Base-by-base conservation (phyloP, 371 early-diverging fungal genomes). In the Mortierella sp. region DNA sequence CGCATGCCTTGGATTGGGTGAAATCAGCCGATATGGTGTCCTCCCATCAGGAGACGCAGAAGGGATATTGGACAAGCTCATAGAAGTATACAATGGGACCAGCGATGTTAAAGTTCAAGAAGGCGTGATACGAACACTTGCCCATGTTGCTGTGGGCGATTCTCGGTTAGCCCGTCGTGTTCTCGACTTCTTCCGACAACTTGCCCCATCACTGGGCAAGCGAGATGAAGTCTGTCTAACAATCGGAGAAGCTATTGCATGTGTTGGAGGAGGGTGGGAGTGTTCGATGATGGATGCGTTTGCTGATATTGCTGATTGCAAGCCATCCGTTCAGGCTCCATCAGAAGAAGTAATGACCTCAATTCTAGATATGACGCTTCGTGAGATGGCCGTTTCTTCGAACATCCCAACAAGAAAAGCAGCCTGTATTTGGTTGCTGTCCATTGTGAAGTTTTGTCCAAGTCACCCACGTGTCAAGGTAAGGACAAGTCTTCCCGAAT, bases 171-270 rank as follows among this genome's bases (percentile, higher is more conserved):
- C 74, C 0, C 52, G 68, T 2, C 55, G 64, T 4, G 79, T 93
- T 12, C 63, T 93, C 9, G 84, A 88, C 23, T 84, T 87, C 56
- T 68, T 95, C 30, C 88, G 82, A 29, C 81, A 87, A 1, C 82
- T 93, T 11, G 90, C 95, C 0, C 83, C 89, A 25, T 85, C 86
- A 9, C 72, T 88, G 37, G 82, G 84, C 37, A 96, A 96, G 66
- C 91, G 95, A 52, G 86, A 93, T 0, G 97, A 97, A 53, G 79
- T 94, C 25, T 91, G 92, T 66, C 95, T 97, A 76, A 89, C 92
- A 4, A 84, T 92, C 43, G 97, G 96, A 21, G 96, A 95, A 66
- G 90, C 97, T 0, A 75, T 93, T 70, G 89, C 93, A 0, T 83
- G 86, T 1, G 67, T 90, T 14, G 84, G 90, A 2, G 90, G 87